Base-by-base conservation (phyloP, 106 monocot genomes). In the Dioscorea zingiberensis region DNA sequence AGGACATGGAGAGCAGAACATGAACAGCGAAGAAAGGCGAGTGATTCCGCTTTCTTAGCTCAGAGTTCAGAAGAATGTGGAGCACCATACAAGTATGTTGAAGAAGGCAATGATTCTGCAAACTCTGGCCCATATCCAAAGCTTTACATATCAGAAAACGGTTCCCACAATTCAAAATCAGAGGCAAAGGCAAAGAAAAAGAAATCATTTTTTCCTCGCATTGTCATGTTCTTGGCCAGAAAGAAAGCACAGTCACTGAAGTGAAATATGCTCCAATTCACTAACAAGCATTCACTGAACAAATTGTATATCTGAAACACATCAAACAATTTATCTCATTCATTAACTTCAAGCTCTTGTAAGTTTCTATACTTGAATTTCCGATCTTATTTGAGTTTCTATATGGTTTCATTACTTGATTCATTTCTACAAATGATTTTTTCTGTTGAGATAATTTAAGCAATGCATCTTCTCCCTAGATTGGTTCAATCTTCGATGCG, bases 1-100 rank as follows among this genome's bases (percentile, higher is more conserved):
- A 69, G 86, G 66, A 83, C 64, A 25, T 80, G 86, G 86, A 83
- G 86, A 76, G 69, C 70, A 7, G 86, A 72, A 18, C 38, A 78
- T 32, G 72, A 73, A 27, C 59, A 67, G 4, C 66, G 60, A 25
- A 72, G 67, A 30, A 78, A 70, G 32, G 71, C 57, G 22, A 47
- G 21, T 58, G 76, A 78, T 54, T 71, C 75, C 17, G 64, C 75
- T 64, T 71, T 48, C 63, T 47, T 15, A 62, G 45, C 38, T 38
- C 38, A 38, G 38, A 65, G 60, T 59, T 66, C 64, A 11, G 84
- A 63, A 11, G 65, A 51, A 27, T 51, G 24, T 21, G 24, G 38
- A 24, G 65, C 44, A 28, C 21, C 47, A 14, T 71, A 58, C 9
- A 47, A 44, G 26, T 25, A 28, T 38, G n/a, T 25, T 32, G 29